These are phyloP conservation scores for Lippia alba DNA, from an alignment of 305 asterid species.

Conservation along the genomic window DNA sequence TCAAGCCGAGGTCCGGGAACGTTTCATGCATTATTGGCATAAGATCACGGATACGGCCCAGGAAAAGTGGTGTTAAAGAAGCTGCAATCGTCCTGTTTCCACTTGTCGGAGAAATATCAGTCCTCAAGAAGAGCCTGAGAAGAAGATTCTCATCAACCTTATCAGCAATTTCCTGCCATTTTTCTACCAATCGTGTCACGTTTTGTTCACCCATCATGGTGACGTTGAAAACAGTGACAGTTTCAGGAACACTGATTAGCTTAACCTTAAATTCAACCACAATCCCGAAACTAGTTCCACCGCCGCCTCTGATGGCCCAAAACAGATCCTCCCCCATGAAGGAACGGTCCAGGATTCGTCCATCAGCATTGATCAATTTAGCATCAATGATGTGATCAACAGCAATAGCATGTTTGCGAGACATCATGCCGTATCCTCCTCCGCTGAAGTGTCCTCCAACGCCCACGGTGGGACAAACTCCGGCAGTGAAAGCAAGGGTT, in stretches of 20 bases:
- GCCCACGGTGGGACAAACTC: neutral
- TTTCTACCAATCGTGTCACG: slow-evolving; percentile 15
- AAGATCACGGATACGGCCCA: too few relatives aligned
- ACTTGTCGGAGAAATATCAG: neutral
- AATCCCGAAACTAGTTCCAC: slow-evolving; percentile 42
- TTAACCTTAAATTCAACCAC: too few relatives aligned
- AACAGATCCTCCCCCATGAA: too few relatives aligned
- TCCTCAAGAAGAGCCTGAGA: slow-evolving; percentile 1
- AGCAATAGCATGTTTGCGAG: too few relatives aligned
- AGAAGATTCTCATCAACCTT: slow-evolving; percentile 3
- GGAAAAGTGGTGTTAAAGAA: slow-evolving; percentile 5
- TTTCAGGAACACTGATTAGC: too few relatives aligned
- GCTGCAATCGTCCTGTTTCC: slow-evolving; percentile 15
- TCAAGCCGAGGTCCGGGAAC: slow-evolving; percentile 33
- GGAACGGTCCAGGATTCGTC: slow-evolving; percentile 24
- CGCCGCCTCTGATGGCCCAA: slow-evolving; percentile 44
- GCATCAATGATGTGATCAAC: too few relatives aligned
- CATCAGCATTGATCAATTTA: slow-evolving; percentile 32
- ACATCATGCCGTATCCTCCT: too few relatives aligned
- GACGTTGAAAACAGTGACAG: too few relatives aligned
- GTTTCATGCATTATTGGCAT: slow-evolving; percentile 10
- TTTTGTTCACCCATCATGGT: slow-evolving; percentile 24
- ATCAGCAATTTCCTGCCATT: slow-evolving; percentile 29
- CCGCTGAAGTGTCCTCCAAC: too few relatives aligned
- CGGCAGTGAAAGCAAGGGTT: neutral